Percentiles rank a stretch among this genome's conserved stretches.
Evolutionary conservation across 2,329 filamentous ascomycete genomes (phyloP).

Genomic region (Pseudogymnoascus sp.): DNA sequence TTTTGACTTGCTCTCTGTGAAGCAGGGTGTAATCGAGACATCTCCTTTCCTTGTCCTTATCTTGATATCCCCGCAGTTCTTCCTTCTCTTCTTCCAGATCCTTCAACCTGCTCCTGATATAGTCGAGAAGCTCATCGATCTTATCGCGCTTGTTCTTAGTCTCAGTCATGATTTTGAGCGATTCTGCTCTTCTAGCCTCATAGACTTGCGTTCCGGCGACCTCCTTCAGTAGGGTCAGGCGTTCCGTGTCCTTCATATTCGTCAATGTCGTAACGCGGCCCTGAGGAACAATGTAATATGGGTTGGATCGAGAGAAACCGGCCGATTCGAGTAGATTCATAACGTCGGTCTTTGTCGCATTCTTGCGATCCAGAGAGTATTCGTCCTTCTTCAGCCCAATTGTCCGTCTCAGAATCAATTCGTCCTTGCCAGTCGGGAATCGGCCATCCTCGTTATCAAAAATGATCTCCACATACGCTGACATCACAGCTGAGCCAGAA

Average conservation of each 20-base stretch:
- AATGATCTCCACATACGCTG: slow-evolving; percentile 97
- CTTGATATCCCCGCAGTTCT: slow-evolving; percentile 86
- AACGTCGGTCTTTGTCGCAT: slow-evolving; percentile 87
- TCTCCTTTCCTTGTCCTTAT: slow-evolving; percentile 84
- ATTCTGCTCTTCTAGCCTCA: slow-evolving; percentile 83
- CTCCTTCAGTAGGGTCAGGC: slow-evolving; percentile 85
- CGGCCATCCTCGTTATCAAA: slow-evolving; percentile 97
- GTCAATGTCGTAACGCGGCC: slow-evolving; percentile 92
- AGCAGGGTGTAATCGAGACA: slow-evolving; percentile 95
- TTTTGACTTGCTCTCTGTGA: slow-evolving; percentile 75
- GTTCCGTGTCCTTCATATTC: slow-evolving; percentile 96
- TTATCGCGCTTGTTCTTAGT: slow-evolving; percentile 91
- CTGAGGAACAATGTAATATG: slow-evolving; percentile 98
- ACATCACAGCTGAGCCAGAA: slow-evolving; percentile 95
- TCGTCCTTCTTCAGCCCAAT: slow-evolving; percentile 98
- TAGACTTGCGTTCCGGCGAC: slow-evolving; percentile 98
- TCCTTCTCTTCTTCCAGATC: slow-evolving; percentile 97
- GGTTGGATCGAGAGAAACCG: slow-evolving; percentile 93
- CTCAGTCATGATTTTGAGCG: slow-evolving; percentile 92
- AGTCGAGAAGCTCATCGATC: slow-evolving; percentile 85
- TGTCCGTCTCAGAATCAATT: slow-evolving; percentile 83
- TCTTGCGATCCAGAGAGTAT: slow-evolving; percentile 95
- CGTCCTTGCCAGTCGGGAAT: slow-evolving; percentile 86
- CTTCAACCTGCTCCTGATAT: slow-evolving; percentile 80
- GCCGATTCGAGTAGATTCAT: slow-evolving; percentile 93